phyloP scores from a whole-genome alignment of 2,329 filamentous ascomycete genomes.

The Alternaria longipes region DNA sequence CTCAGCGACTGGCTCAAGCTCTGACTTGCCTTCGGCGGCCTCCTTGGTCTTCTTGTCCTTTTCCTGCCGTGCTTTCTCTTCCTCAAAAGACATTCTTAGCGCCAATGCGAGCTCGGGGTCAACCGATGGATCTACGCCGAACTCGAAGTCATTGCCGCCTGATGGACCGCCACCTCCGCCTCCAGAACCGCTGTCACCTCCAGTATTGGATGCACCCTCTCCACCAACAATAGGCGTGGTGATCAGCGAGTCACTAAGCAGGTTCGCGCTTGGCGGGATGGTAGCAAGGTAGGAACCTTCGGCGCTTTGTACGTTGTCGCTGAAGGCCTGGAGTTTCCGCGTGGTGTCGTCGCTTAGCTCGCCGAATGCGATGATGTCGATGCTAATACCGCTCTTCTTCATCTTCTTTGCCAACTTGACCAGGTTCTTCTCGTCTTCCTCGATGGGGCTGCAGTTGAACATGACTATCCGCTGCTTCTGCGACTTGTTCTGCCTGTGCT shows the following conservation, averaged over 20 bases:
- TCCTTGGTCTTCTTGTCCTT: conserved; percentile 82
- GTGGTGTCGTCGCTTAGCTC: conserved; percentile 90
- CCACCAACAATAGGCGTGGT: conserved; percentile 89
- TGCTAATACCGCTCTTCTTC: conserved; percentile 96
- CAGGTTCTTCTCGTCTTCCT: conserved; percentile 88
- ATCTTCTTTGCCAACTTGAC: conserved; percentile 94
- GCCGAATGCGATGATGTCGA: conserved; percentile 95
- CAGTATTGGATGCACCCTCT: conserved; percentile 71
- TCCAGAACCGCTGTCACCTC: conserved; percentile 61
- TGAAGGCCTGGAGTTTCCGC: conserved; percentile 90
- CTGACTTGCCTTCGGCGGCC: conserved; percentile 73
- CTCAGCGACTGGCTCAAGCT: conserved; percentile 83
- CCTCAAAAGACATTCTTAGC: conserved; percentile 96
- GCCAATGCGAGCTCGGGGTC: conserved; percentile 95
- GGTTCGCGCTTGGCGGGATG: conserved; percentile 87
- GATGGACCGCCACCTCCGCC: conserved; percentile 64
- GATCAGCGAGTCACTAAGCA: conserved; percentile 91
- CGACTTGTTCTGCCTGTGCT: conserved; percentile 97
- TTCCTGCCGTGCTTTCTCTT: conserved; percentile 93
- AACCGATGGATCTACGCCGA: conserved; percentile 87
- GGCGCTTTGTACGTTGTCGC: conserved; percentile 86
- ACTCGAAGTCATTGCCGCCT: conserved; percentile 76
- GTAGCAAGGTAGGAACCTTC: conserved; percentile 92
- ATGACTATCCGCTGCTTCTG: conserved; percentile 97
- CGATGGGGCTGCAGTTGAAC: conserved; percentile 92